phyloP scores from a whole-genome alignment of 495 filamentous ascomycete species.

The Jackrogersella minutella region DNA sequence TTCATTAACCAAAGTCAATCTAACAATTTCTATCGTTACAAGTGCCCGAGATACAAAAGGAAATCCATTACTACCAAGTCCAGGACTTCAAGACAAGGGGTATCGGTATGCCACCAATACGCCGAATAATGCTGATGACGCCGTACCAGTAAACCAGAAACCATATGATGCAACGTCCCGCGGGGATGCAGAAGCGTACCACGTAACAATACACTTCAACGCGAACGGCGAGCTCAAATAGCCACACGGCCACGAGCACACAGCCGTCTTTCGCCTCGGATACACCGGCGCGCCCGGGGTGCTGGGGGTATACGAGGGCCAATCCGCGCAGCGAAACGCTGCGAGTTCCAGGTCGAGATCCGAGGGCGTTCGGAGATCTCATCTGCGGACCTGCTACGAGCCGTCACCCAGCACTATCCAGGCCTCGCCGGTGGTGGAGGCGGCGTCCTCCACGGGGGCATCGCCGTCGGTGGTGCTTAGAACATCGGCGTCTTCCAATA shows the following conservation, averaged over 20 bases:
- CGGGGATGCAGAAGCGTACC: conserved; percentile 25
- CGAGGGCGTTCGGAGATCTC: conserved; percentile 47
- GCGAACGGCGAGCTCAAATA: conserved; percentile 35
- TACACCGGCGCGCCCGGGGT: conserved; percentile 21
- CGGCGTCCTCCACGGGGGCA: conserved; percentile 17
- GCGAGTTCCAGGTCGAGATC: conserved; percentile 41
- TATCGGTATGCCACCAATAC: conserved; percentile 29
- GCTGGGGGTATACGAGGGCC: conserved; percentile 44
- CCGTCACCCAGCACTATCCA: conserved; percentile 56
- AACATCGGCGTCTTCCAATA: conserved; percentile 7
- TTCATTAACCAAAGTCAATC: neutral
- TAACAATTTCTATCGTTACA: neutral
- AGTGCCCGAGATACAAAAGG: neutral
- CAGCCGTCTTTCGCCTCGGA: conserved; percentile 4
- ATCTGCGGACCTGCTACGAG: conserved; percentile 58
- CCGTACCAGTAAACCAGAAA: neutral
- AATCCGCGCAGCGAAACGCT: conserved; percentile 45
- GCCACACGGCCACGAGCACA: conserved; percentile 33
- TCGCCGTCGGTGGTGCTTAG: conserved; percentile 7
- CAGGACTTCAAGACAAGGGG: neutral
- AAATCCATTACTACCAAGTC: conserved; percentile 4
- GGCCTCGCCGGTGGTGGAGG: conserved; percentile 31
- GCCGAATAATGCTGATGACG: conserved; percentile 28
- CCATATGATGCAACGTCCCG: conserved; percentile 17
- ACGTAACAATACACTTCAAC: conserved; percentile 17